A percentile compares a stretch with the other conserved stretches of the same genome.
Evolutionary conservation across 2,329 filamentous ascomycete genomes (phyloP).

Genomic region (Onygenales sp.): DNA sequence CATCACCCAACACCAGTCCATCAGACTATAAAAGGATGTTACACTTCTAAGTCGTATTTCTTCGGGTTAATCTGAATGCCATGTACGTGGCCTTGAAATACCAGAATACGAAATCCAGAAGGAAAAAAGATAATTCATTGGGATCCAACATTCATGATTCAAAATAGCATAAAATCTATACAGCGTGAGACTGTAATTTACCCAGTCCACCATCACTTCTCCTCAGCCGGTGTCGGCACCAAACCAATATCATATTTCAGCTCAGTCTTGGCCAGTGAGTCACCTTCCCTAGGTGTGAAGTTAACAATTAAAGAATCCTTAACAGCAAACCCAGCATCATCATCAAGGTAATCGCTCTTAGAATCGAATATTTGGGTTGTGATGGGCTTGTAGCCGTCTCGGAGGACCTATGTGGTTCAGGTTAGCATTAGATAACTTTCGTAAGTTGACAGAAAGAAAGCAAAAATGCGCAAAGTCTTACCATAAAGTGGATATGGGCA

Average conservation of each 20-base stretch:
- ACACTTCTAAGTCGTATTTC: too few relatives aligned
- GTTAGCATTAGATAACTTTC: background rate
- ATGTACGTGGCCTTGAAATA: too few relatives aligned
- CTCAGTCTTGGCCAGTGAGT: constrained; percentile 45
- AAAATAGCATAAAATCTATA: too few relatives aligned
- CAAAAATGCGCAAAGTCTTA: constrained; percentile 22
- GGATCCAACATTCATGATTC: too few relatives aligned
- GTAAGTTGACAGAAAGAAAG: background rate
- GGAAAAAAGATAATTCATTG: too few relatives aligned
- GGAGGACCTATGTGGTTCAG: constrained; percentile 34
- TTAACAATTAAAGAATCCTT: constrained; percentile 51
- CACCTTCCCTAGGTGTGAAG: constrained; percentile 43
- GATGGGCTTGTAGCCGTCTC: constrained; percentile 55
- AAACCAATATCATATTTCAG: constrained; percentile 44
- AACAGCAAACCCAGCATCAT: constrained; percentile 51
- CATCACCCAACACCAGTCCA: too few relatives aligned
- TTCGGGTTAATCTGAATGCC: too few relatives aligned
- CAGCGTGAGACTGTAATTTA: too few relatives aligned
- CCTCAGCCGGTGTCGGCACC: constrained; percentile 15
- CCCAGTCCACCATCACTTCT: background rate
- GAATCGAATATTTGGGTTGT: constrained; percentile 71
- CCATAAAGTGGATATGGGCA: constrained; percentile 55
- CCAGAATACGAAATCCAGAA: too few relatives aligned
- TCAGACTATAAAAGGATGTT: too few relatives aligned
- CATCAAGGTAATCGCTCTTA: constrained; percentile 51